These are phyloP conservation scores for Lactarius vividus DNA, from an alignment of 768 basidiomycete species.

Conservation along the genomic window DNA sequence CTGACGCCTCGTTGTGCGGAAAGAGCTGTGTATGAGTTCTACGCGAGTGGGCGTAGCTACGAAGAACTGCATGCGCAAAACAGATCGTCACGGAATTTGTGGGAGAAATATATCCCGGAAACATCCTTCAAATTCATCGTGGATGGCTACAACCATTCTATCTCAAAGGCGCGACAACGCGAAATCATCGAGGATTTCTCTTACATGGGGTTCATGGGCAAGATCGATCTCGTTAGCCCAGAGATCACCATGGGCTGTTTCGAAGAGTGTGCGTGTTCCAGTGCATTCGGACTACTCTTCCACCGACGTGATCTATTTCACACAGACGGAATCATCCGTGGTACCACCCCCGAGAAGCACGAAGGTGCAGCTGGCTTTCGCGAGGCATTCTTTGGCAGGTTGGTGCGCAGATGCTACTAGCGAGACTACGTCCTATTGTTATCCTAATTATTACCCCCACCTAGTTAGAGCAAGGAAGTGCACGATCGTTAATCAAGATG, in stretches of 20 bases:
- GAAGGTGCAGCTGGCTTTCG: conserved; percentile 65
- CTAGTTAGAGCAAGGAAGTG: conserved; percentile 61
- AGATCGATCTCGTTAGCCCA: conserved; percentile 78
- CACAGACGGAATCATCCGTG: conserved; percentile 45
- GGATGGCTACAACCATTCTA: conserved; percentile 69
- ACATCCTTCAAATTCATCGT: conserved; percentile 83
- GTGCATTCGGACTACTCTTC: background rate
- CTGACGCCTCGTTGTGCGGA: background rate
- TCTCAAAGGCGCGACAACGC: conserved; percentile 63
- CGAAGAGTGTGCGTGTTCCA: conserved; percentile 72
- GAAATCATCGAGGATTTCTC: conserved; percentile 74
- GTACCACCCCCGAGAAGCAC: conserved; percentile 44
- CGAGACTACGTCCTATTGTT: background rate
- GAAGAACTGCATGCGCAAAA: conserved; percentile 63
- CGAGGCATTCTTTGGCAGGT: conserved; percentile 80
- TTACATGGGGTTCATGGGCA: conserved; percentile 81
- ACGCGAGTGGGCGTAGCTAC: conserved; percentile 68
- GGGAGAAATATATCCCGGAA: conserved; percentile 57
- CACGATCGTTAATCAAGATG: conserved; percentile 60
- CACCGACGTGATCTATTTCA: background rate
- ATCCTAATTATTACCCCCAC: conserved; percentile 4
- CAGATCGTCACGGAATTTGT: conserved; percentile 42
- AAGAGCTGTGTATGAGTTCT: conserved; percentile 78
- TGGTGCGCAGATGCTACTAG: conserved; percentile 53
- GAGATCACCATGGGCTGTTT: conserved; percentile 71